A percentile compares a stretch with the other conserved stretches of the same genome.
phyloP scores from a whole-genome alignment of 352 stramenopile species.

The Phytophthora tentaculata region DNA sequence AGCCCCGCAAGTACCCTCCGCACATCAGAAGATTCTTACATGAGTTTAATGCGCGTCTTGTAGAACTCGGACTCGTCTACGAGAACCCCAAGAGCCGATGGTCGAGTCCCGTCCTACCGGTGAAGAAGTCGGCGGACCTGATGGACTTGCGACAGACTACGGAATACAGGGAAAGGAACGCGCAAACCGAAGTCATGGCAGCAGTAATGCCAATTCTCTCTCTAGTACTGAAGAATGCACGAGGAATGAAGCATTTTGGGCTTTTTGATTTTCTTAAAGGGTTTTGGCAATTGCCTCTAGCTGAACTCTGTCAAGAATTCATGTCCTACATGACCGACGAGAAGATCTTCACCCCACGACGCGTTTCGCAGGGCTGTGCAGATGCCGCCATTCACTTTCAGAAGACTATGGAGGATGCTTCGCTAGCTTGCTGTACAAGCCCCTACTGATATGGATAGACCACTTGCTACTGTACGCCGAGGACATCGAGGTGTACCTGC shows the following conservation, averaged over 20 bases:
- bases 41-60: not conserved
- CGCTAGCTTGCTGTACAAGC: not conserved
- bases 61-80: not conserved
- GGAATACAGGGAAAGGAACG: not conserved
- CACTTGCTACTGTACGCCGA: not conserved
- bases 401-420: not conserved
- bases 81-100: not conserved
- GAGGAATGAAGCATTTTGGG: not conserved
- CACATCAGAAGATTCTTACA: not conserved
- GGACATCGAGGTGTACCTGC: not conserved
- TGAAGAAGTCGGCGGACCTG: not conserved
- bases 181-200: not conserved
- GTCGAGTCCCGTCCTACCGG: not conserved
- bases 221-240: not conserved
- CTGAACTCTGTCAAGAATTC: not conserved
- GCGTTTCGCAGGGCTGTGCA: not conserved
- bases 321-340: constrained; percentile 3
- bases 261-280: not conserved
- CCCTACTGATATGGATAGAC: not conserved
- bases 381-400: not conserved
- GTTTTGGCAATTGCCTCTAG: not conserved
- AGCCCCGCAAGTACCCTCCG: not conserved
- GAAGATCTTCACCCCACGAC: not conserved
- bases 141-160: not conserved
- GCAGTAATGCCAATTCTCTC: not conserved